Evolutionary conservation across 805 yeast species (phyloP).

Genomic region (Scheffersomyces lignosus): DNA sequence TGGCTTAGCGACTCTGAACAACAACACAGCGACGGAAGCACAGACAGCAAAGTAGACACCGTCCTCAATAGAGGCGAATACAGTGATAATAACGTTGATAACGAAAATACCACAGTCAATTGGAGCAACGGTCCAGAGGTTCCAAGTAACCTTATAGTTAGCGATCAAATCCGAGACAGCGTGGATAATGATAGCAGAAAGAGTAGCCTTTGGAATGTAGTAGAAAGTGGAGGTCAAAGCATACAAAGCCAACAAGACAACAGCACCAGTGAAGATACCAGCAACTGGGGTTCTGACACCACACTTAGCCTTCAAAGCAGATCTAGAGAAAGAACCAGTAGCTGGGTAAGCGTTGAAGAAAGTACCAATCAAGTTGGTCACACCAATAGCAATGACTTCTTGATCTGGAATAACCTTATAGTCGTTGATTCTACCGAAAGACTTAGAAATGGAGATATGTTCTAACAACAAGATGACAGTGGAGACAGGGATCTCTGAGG

Average conservation of each 20-base stretch:
- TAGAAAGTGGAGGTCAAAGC: slow-evolving; percentile 80
- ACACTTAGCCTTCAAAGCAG: slow-evolving; percentile 92
- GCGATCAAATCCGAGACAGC: slow-evolving; percentile 88
- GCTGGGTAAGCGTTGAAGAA: slow-evolving; percentile 94
- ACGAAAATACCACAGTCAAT: slow-evolving; percentile 72
- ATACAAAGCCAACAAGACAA: slow-evolving; percentile 84
- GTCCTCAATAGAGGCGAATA: slow-evolving; percentile 76
- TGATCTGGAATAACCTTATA: slow-evolving; percentile 91
- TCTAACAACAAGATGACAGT: slow-evolving; percentile 80
- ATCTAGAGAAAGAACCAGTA: slow-evolving; percentile 93
- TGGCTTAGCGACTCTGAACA: slow-evolving; percentile 78
- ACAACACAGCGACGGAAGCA: slow-evolving; percentile 73
- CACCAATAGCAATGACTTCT: slow-evolving; percentile 92
- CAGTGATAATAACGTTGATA: slow-evolving; percentile 70
- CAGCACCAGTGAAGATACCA: slow-evolving; percentile 85
- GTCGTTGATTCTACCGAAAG: slow-evolving; percentile 90
- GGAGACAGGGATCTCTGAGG: slow-evolving; percentile 82
- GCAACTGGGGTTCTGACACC: slow-evolving; percentile 94
- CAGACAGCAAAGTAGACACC: slow-evolving; percentile 91
- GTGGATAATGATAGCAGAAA: slow-evolving; percentile 87
- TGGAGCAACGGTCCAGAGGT: slow-evolving; percentile 72
- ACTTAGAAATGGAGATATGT: slow-evolving; percentile 90
- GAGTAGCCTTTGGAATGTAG: slow-evolving; percentile 87
- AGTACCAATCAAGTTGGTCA: slow-evolving; percentile 85
- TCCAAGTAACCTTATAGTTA: slow-evolving; percentile 63